Evolutionary conservation across 1,284 basidiomycete genomes (phyloP), one percentile per base, ranked within the genome.

Genomic region (Boletus mariae): DNA sequence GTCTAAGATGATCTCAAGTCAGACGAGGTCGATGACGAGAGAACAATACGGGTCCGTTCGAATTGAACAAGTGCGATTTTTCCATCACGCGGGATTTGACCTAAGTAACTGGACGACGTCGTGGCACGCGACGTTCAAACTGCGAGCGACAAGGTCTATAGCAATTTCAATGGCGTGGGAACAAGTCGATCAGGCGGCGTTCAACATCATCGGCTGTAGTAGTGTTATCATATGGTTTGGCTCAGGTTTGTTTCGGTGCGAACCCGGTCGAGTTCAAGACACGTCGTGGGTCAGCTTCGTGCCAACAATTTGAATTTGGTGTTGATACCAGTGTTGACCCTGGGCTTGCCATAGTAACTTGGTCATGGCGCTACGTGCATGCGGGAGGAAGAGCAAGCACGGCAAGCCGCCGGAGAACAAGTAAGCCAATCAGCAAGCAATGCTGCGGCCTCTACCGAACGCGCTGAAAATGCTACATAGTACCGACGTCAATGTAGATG

Each of bases 291-390:
- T 1, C 17, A 17, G 17, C 17, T 17, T 17, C 17, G 71, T 15
- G 72, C 71, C 45, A 83, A 79, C 53, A 80, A 82, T 57, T 94
- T 89, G 92, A 94, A 62, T 94, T 94, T 62, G 94, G 92, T 45
- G 86, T 99, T n/a, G 96, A 99, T 70, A 94, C 96, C 2, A 92
- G 84, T 65, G 78, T 97, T 61, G 96, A 98, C 71, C 97, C 97
- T 0, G 96, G 99, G 68, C 78, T 99, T 51, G 97, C 97, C 3
- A 95, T 98, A 94, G 94, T 94, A 56, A 55, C 20, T 20, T 20
- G 74, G 28, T 40, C 52, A 45, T 43, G 1, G 11, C 35, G 17
- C 31, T 26, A 23, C 31, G 0, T 34, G 23, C n/a, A 31, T 6
- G 40, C 20, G 20, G 80, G 92, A 98, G 73, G 96, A 99, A 73